These are phyloP conservation scores for barley (Hordeum vulgare) DNA, from an alignment of 176 grass and related monocot species.

Conservation along the genomic window DNA sequence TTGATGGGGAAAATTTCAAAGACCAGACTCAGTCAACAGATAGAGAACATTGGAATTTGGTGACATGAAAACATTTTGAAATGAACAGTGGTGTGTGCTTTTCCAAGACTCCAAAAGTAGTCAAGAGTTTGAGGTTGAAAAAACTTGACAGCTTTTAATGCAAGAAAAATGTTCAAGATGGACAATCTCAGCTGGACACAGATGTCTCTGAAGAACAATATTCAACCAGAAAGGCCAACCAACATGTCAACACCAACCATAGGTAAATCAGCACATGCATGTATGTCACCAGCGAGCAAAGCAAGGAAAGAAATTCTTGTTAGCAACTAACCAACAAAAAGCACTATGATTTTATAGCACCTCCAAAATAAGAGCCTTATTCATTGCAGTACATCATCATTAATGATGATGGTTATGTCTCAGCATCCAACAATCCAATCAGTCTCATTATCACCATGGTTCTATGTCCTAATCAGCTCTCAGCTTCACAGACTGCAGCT, in stretches of 20 bases:
- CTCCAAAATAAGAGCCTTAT: slow-evolving; percentile 11
- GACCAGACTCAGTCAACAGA: not conserved
- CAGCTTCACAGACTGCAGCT: slow-evolving; percentile 15
- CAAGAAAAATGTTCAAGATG: not conserved
- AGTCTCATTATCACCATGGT: slow-evolving; percentile 11
- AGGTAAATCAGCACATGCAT: not conserved
- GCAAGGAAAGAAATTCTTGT: not conserved
- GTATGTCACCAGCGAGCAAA: not conserved
- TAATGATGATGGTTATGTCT: not conserved
- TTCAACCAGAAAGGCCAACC: not conserved
- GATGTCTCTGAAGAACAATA: slow-evolving; percentile 1
- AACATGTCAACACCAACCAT: not conserved
- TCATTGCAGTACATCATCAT: slow-evolving; percentile 14
- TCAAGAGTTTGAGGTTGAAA: not conserved
- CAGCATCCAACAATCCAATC: not conserved
- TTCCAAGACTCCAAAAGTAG: not conserved
- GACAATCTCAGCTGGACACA: not conserved
- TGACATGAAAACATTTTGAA: not conserved
- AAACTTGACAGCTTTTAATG: not conserved
- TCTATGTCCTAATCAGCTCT: slow-evolving; percentile 30
- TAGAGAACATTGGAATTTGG: not conserved
- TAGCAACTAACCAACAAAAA: not conserved
- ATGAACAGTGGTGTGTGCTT: not conserved
- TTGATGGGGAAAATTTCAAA: not conserved
- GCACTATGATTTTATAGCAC: slow-evolving; percentile 24